phyloP scores from a whole-genome alignment of 2,329 filamentous ascomycete species.

The Paramyrothecium sp. region DNA sequence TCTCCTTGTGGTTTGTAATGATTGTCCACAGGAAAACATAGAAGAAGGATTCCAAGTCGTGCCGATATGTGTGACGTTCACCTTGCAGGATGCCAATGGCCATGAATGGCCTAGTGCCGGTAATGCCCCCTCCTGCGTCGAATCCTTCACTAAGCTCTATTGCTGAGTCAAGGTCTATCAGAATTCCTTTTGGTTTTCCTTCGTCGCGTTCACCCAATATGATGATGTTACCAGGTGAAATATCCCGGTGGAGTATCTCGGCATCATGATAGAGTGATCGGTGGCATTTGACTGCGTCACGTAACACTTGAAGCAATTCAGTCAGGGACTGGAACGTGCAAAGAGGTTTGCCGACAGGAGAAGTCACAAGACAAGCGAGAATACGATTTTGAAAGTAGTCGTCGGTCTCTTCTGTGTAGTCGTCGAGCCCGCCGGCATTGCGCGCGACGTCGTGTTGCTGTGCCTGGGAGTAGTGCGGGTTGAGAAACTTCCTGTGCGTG shows the following conservation, averaged over 20 bases:
- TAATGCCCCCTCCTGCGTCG: conserved; percentile 3
- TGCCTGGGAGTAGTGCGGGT: no score
- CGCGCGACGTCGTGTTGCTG: no score
- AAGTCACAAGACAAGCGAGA: no score
- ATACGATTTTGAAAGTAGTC: no score
- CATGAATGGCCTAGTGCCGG: conserved; percentile 19
- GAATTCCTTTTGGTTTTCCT: conserved; percentile 6
- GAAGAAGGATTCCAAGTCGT: conserved; percentile 26
- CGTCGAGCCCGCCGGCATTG: no score
- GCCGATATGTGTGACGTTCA: conserved; percentile 14
- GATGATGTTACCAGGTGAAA: conserved; percentile 16
- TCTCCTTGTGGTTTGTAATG: background rate
- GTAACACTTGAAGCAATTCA: conserved; percentile 14
- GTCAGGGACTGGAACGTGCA: conserved; percentile 10
- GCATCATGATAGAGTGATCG: conserved; percentile 10
- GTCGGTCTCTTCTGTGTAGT: no score
- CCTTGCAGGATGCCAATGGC: conserved; percentile 16
- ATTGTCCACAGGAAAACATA: conserved; percentile 19
- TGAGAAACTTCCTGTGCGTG: no score
- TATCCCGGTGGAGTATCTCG: conserved; percentile 11
- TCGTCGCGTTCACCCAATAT: conserved; percentile 3
- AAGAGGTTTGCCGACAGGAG: conserved; percentile 15
- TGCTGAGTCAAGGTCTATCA: conserved; percentile 18
- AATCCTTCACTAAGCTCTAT: conserved; percentile 6
- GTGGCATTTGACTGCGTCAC: conserved; percentile 17